Evolutionary conservation across 2,329 filamentous ascomycete species (phyloP), one percentile per base, ranked within the genome.

Genomic region (Trichoderma sp.): DNA sequence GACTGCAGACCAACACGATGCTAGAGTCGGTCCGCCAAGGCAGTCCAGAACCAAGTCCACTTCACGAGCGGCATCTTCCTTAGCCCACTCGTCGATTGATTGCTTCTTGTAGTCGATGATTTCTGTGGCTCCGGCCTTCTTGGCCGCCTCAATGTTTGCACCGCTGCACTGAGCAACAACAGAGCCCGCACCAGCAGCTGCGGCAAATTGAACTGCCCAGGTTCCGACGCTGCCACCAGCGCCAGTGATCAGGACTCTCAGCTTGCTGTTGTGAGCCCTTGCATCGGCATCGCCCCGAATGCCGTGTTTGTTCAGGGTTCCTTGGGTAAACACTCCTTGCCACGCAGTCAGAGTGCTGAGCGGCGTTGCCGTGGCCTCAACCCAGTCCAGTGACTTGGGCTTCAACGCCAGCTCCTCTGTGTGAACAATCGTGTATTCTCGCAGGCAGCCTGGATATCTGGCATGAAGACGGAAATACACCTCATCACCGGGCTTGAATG

Each of bases 291-390:
- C 75, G 19, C 76, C 77, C 7, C 70, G 69, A 5, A 80, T 42
- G 2, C 70, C 78, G 3, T 35, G 66, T 13, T 68, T 69, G 32
- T 79, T 73, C 15, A 81, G 70, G 4, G 57, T 69, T 1, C 77
- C 77, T n/a, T 79, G 76, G 5, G 72, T 61, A 67, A 82, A 83
- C 22, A 82, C 67, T 6, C 75, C 77, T 71, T 82, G 80, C 73
- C 76, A 80, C 1, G 80, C 80, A 3, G 81, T 82, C 56, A 82
- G 71, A 9, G 80, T 76, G 65, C 77, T 79, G 25, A 82, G 71
- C 12, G 80, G 80, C 29, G 78, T 76, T 3, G 78, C 77, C 0
- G 79, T 76, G 0, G 80, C 77, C 27, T 79, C 74, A 10, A 72
- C 70, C 75, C 78, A 80, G 50, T 69, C 67, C 17, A 81, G 67